These are phyloP conservation scores for Pleurozium schreberi DNA, from an alignment of 225 moss, liverwort and hornwort species.

Conservation along the genomic window DNA sequence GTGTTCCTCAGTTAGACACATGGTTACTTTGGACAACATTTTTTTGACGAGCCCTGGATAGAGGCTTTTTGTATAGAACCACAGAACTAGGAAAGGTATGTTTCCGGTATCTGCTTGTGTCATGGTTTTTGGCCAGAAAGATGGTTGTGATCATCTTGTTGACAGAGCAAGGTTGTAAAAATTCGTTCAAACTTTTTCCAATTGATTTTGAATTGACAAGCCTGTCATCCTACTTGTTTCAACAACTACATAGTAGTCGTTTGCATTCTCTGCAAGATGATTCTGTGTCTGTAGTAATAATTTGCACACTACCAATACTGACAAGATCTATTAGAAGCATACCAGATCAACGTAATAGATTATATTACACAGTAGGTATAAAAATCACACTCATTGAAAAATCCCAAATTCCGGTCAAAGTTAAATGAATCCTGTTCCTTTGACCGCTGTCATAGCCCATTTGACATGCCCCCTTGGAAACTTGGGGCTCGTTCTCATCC, in stretches of 20 bases:
- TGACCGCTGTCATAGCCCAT: not conserved
- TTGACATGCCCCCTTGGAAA: not conserved
- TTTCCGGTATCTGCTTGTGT: not conserved
- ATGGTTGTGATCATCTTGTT: not conserved
- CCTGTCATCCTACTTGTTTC: not conserved
- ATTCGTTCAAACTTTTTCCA: not conserved
- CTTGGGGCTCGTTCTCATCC: not conserved
- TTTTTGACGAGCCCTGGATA: not conserved
- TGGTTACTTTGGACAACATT: not conserved
- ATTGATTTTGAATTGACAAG: not conserved
- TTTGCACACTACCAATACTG: not conserved
- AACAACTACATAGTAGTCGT: not conserved
- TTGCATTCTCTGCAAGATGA: not conserved
- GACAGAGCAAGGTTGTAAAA: not conserved
- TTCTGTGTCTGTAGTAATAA: not conserved
- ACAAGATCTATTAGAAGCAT: not conserved
- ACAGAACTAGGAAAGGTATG: not conserved
- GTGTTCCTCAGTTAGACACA: not conserved
- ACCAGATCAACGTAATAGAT: not conserved
- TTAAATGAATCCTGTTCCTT: not conserved
- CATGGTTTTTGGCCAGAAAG: not conserved
- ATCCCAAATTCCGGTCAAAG: not conserved
- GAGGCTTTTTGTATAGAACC: not conserved
- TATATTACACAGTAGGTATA: not conserved
- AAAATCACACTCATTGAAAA: not conserved